These are phyloP conservation scores for Davidsoniella eucalypti DNA, from an alignment of 2,329 filamentous ascomycete genomes.

Conservation along the genomic window DNA sequence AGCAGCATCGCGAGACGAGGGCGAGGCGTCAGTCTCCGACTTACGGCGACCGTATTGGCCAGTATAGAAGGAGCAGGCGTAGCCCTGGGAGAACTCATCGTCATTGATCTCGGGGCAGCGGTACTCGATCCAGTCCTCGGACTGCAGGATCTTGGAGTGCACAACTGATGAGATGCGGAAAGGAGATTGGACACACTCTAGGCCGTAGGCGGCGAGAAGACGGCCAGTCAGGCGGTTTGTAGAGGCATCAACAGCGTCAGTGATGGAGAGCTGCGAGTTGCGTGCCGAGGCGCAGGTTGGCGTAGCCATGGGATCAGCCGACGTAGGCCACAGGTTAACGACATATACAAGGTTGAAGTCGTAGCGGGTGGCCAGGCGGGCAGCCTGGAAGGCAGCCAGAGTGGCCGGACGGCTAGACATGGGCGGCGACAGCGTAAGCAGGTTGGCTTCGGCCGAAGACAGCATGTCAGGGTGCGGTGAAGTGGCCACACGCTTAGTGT, in stretches of 20 bases:
- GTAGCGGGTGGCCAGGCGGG: slow-evolving; percentile 37
- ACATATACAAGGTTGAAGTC: slow-evolving; percentile 43
- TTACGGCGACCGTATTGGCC: slow-evolving; percentile 20
- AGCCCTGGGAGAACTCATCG: slow-evolving; percentile 34
- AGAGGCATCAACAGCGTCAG: slow-evolving; percentile 5
- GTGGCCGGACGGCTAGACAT: slow-evolving; percentile 27
- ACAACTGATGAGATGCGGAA: slow-evolving; percentile 34
- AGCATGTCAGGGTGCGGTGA: slow-evolving; percentile 1
- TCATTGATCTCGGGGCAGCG: slow-evolving; percentile 25
- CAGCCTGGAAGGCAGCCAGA: slow-evolving; percentile 36
- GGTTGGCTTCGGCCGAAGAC: slow-evolving; percentile 18
- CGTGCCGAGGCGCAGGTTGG: not conserved
- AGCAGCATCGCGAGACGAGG: not conserved
- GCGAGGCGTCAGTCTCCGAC: slow-evolving; percentile 14
- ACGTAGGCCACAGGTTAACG: slow-evolving; percentile 38
- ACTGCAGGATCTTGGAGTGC: slow-evolving; percentile 33
- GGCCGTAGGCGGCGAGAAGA: slow-evolving; percentile 37
- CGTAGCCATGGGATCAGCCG: slow-evolving; percentile 10
- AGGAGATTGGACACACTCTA: slow-evolving; percentile 33
- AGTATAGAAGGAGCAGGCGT: slow-evolving; percentile 36
- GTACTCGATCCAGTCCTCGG: slow-evolving; percentile 37
- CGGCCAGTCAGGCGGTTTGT: slow-evolving; percentile 27
- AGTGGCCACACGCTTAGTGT: not conserved
- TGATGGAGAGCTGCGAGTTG: slow-evolving; percentile 1
- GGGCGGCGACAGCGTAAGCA: slow-evolving; percentile 30